Percentiles rank a stretch among this genome's conserved stretches.
Conservation (phyloP, 805 yeast species). For the Candida morakotiae region DNA sequence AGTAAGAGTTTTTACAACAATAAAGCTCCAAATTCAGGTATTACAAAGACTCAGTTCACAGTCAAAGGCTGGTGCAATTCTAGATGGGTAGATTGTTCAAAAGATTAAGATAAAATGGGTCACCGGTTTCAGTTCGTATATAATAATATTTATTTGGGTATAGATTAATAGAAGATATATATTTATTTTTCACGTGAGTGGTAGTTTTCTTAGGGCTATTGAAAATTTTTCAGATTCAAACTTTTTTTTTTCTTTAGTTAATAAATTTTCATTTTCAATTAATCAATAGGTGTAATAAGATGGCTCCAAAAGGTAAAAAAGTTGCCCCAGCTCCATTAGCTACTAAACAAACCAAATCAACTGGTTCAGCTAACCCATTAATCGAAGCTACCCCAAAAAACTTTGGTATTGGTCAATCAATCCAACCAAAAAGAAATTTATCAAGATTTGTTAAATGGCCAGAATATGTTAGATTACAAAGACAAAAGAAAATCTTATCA, state of each 20-base stretch:
- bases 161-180: neutral
- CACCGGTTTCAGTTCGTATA: neutral
- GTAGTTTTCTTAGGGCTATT: neutral
- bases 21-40: slow-evolving; percentile 33
- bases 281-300: too few relatives aligned
- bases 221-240: neutral
- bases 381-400: slow-evolving; percentile 85
- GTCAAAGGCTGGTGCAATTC: slow-evolving; percentile 49
- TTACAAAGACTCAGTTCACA: slow-evolving; percentile 42
- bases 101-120: neutral
- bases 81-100: slow-evolving; percentile 36
- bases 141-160: slow-evolving; percentile 1
- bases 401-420: slow-evolving; percentile 94
- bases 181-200: neutral
- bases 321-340: slow-evolving; percentile 99
- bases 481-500: slow-evolving; percentile 95
- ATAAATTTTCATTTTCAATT: neutral
- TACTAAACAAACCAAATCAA: slow-evolving; percentile 46
- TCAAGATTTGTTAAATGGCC: slow-evolving; percentile 99
- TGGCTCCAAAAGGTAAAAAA: slow-evolving; percentile 59
- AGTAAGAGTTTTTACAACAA: slow-evolving; percentile 22
- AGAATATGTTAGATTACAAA: slow-evolving; percentile 94
- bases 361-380: slow-evolving; percentile 68
- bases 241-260: neutral
- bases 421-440: slow-evolving; percentile 96